Percentiles rank a stretch among this genome's conserved stretches.
Conservation (phyloP, 129 eudicot genomes). For the Helianthus tuberosus region DNA sequence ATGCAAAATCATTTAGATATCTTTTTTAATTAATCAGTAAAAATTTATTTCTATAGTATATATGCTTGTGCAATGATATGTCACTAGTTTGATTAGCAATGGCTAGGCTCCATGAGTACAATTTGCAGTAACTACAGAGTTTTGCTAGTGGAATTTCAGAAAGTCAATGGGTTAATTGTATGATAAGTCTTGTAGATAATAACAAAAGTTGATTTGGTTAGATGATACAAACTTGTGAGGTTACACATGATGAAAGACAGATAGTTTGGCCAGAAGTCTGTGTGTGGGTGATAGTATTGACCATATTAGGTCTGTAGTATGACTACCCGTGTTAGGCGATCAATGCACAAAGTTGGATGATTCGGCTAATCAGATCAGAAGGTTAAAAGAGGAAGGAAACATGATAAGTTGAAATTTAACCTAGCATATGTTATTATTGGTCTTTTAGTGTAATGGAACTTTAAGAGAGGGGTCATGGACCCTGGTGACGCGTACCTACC, state of each 20-base stretch:
- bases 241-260: neutral
- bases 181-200: neutral
- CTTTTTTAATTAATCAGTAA: neutral
- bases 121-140: neutral
- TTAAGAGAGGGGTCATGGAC: constrained; percentile 8
- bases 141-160: neutral
- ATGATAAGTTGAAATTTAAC: neutral
- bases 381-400: neutral
- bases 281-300: neutral
- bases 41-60: neutral
- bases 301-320: too few relatives aligned
- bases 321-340: neutral
- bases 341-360: neutral
- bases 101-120: constrained; percentile 1
- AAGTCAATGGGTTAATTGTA: neutral
- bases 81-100: constrained; percentile 17
- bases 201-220: neutral
- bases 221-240: constrained; percentile 4
- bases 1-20: too few relatives aligned
- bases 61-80: neutral
- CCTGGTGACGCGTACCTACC: neutral
- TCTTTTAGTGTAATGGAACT: neutral
- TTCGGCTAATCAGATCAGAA: constrained; percentile 1
- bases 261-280: neutral
- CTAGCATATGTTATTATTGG: neutral